Percentiles rank a stretch among this genome's conserved stretches.
Conservation (phyloP, 2,329 filamentous ascomycete genomes). For the Metarhizium rileyi region DNA sequence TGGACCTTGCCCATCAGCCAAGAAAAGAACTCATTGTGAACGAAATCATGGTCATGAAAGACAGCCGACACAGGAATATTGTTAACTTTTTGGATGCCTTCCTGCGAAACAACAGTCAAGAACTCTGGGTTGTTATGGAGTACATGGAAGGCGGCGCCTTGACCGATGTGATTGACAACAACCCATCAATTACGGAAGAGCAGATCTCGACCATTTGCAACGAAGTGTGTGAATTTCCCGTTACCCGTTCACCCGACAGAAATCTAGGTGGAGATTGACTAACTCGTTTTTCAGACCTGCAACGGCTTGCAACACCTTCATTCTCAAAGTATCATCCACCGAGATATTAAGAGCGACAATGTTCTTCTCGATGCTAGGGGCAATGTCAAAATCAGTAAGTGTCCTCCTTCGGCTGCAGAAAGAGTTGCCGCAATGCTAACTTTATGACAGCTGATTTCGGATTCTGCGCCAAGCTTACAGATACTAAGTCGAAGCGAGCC, state of each 20-base stretch:
- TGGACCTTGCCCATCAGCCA: conserved; percentile 96
- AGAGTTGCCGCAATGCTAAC: conserved; percentile 20
- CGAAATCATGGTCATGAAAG: conserved; percentile 99
- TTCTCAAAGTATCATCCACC: conserved; percentile 92
- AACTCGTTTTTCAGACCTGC: conserved; percentile 59
- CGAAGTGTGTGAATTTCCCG: conserved; percentile 56
- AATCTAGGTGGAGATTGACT: conserved; percentile 5
- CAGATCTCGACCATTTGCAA: conserved; percentile 96
- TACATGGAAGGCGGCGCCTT: conserved; percentile 98
- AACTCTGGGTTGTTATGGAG: conserved; percentile 99
- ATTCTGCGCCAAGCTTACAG: conserved; percentile 97
- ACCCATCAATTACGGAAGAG: conserved; percentile 84
- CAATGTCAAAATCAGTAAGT: conserved; percentile 94
- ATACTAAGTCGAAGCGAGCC: conserved; percentile 91
- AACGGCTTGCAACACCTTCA: conserved; percentile 90
- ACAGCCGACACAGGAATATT: conserved; percentile 96
- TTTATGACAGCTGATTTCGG: conserved; percentile 78
- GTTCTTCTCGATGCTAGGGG: conserved; percentile 88
- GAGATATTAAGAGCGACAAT: conserved; percentile 99
- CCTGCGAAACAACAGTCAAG: conserved; percentile 83
- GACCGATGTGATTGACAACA: conserved; percentile 98
- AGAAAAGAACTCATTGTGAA: conserved; percentile 98
- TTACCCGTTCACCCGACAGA: not conserved
- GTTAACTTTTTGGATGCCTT: conserved; percentile 98
- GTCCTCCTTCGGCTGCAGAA: not conserved